phyloP scores from a whole-genome alignment of 2,329 filamentous ascomycete species.

The Trichoderma atroviride region DNA sequence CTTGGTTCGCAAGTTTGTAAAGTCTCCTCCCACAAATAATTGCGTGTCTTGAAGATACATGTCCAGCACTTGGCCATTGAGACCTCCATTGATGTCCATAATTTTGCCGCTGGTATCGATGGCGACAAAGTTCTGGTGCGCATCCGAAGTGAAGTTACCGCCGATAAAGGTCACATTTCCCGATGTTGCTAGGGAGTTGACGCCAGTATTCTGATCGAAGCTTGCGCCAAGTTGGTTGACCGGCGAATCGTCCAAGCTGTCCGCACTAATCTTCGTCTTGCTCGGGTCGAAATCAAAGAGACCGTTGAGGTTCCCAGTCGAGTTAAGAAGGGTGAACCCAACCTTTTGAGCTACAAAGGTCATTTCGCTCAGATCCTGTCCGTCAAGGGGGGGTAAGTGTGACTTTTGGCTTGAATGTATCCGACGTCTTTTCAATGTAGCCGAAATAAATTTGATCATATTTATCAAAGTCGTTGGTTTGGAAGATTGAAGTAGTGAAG shows the following conservation, averaged over 20 bases:
- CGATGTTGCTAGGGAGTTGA: conserved; percentile 68
- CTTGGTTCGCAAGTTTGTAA: conserved; percentile 70
- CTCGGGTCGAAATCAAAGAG: conserved; percentile 83
- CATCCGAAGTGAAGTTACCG: conserved; percentile 76
- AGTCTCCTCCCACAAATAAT: conserved; percentile 83
- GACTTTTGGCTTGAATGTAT: conserved; percentile 76
- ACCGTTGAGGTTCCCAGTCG: conserved; percentile 81
- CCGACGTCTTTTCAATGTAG: conserved; percentile 73
- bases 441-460: conserved; percentile 92
- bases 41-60: conserved; percentile 67
- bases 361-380: conserved; percentile 63
- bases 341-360: conserved; percentile 89
- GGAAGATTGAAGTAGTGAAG: conserved; percentile 68
- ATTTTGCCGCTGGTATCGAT: conserved; percentile 67
- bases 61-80: conserved; percentile 76
- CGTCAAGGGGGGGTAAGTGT: conserved; percentile 73
- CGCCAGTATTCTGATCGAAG: conserved; percentile 67
- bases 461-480: conserved; percentile 96
- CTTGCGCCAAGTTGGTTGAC: conserved; percentile 75
- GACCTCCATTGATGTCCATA: conserved; percentile 67
- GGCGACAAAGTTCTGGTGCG: conserved; percentile 75
- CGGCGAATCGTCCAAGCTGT: conserved; percentile 68
- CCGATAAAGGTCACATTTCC: conserved; percentile 72
- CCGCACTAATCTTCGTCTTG: conserved; percentile 54
- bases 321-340: conserved; percentile 72